phyloP scores from a whole-genome alignment of 1,284 basidiomycete species.

The Marasmius sp. region DNA sequence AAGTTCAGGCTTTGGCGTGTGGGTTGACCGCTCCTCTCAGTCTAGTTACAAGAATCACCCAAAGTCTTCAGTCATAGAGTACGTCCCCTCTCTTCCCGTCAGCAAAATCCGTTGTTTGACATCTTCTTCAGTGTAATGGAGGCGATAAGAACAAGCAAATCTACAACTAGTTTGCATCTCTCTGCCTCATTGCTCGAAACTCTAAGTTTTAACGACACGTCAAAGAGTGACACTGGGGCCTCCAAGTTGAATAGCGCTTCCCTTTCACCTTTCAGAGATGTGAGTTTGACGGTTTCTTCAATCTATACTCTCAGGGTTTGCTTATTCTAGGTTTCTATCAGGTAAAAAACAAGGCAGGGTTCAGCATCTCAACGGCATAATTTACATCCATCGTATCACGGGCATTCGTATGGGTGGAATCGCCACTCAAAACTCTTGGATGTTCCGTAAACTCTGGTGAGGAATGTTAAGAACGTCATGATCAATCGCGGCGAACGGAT shows the following conservation, averaged over 20 bases:
- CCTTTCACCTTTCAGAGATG: constrained; percentile 15
- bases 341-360: not conserved
- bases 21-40: no score
- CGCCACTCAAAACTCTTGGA: constrained; percentile 48
- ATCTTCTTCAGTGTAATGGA: no score
- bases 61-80: no score
- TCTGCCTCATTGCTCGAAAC: constrained; percentile 19
- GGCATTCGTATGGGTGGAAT: constrained; percentile 51
- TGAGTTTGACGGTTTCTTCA: constrained; percentile 5
- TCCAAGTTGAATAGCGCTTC: constrained; percentile 22
- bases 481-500: constrained; percentile 54
- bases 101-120: no score
- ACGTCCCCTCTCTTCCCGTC: no score
- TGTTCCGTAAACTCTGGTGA: constrained; percentile 52
- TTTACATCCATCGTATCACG: constrained; percentile 57
- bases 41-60: no score
- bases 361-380: constrained; percentile 12
- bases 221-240: constrained; percentile 27
- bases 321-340: not conserved
- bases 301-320: no score
- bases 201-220: constrained; percentile 34
- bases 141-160: not conserved
- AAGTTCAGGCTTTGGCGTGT: no score
- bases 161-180: not conserved
- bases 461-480: constrained; percentile 42